Evolutionary conservation across 176 grass and related monocot species (phyloP).

Genomic region (Oryza longistaminata): DNA sequence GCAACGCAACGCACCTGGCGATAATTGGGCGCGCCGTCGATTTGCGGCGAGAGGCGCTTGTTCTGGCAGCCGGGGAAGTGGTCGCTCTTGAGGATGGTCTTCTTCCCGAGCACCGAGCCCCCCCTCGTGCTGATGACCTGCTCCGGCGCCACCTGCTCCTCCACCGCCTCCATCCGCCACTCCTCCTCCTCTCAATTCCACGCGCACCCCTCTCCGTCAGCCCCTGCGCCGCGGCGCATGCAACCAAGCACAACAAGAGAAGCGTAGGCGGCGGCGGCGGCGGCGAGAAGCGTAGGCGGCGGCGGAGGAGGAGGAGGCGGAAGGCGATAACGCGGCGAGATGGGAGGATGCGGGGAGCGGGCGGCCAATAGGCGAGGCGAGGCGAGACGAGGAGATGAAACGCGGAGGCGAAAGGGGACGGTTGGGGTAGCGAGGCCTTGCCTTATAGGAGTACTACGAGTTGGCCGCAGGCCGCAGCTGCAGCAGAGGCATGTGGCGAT

Average conservation of each 20-base stretch:
- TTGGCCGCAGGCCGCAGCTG: neutral
- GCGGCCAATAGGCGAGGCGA: neutral
- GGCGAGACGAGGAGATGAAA: neutral
- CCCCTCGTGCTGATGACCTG: constrained; percentile 87
- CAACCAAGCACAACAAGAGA: neutral
- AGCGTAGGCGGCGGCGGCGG: neutral
- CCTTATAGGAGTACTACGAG: neutral
- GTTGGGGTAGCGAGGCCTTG: neutral
- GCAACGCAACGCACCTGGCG: constrained; percentile 50
- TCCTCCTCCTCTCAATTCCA: constrained; percentile 6
- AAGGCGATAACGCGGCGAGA: neutral
- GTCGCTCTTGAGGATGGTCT: constrained; percentile 98
- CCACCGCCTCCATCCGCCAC: constrained; percentile 49
- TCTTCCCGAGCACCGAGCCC: constrained; percentile 96
- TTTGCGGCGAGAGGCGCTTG: constrained; percentile 84
- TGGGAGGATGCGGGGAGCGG: neutral
- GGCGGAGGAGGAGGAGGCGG: neutral
- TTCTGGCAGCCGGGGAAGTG: constrained; percentile 99
- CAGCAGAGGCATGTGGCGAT: neutral
- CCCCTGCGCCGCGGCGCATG: neutral
- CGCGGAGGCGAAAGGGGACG: neutral
- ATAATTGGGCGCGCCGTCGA: constrained; percentile 97
- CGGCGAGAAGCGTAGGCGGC: neutral
- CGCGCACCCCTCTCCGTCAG: neutral
- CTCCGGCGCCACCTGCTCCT: constrained; percentile 51